Evolutionary conservation across 2,329 filamentous ascomycete species (phyloP), one percentile per base, ranked within the genome.

Genomic region (Cercospora nicotianae): DNA sequence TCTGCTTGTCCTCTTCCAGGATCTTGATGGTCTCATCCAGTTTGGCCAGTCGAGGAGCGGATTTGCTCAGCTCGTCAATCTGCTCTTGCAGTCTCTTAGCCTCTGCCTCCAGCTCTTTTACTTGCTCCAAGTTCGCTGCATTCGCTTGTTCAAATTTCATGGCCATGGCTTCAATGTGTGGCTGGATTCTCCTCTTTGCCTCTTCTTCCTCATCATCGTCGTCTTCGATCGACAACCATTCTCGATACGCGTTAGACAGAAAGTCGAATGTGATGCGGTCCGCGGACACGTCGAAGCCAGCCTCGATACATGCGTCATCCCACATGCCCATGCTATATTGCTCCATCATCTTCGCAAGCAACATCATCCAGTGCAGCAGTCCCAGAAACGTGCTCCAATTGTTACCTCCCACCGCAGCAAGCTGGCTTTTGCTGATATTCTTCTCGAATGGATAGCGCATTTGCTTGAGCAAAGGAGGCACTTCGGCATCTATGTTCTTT

Each of bases 301-400:
- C 90, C 74, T 97, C 94, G 51, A 91, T 86, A 77, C 93, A 97
- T 1, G 93, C 94, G 63, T 97, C 91, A 72, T 97, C 93, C 78
- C 97, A 99, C 58, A 89, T 88, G 67, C 93, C 90, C 64, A 83
- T 80, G 1, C 87, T 84, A 77, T 94, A 98, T 23, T 91, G 87
- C 70, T 98, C 94, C 76, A 98, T 87, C 90, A 98, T 96, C 73
- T 94, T 90, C 4, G 93, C 92, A 62, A 99, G 84, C 80, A 98
- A 94, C 94, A 99, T 97, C 89, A 99, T 94, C 95, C 95, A 99
- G 81, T 99, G 94, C 61, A 99, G 84, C 78, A 99, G 83, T 0
- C 94, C 95, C 12, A 99, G 83, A 76, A 99, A 98, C 0, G 93
- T 95, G 70, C 91, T 91, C 95, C 95, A 99, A 77, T 98, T 98